Evolutionary conservation across 2,329 filamentous ascomycete species (phyloP).

Genomic region (Colletotrichum kahawae): DNA sequence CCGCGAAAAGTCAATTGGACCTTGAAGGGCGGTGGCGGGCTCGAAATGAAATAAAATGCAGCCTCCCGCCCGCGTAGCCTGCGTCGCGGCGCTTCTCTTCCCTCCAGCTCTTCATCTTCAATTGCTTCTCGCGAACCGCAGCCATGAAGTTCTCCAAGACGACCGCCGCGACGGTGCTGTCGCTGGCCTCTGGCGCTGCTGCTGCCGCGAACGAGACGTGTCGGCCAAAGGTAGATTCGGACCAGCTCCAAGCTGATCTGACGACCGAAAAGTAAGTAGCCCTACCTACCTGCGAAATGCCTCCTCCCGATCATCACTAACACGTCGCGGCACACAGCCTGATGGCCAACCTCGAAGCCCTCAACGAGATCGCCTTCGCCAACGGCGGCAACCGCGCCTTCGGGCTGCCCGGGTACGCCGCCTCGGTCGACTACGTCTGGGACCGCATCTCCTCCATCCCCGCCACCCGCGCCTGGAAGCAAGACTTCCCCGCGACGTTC

Average conservation of each 20-base stretch:
- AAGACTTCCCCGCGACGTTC: slow-evolving; percentile 48
- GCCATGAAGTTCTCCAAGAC: slow-evolving; percentile 19
- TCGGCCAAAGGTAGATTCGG: slow-evolving; percentile 22
- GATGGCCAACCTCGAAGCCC: slow-evolving; percentile 48
- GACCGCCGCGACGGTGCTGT: slow-evolving; percentile 8
- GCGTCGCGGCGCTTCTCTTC: too few relatives aligned
- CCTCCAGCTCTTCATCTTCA: too few relatives aligned
- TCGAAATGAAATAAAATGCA: neutral
- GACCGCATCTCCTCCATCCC: slow-evolving; percentile 46
- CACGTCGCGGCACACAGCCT: slow-evolving; percentile 36
- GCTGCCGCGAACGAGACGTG: slow-evolving; percentile 10
- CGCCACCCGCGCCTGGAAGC: slow-evolving; percentile 45
- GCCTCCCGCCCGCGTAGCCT: neutral
- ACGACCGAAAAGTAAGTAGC: slow-evolving; percentile 18
- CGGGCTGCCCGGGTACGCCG: slow-evolving; percentile 52
- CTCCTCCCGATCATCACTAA: neutral
- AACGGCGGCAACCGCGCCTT: slow-evolving; percentile 61
- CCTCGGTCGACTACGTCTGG: slow-evolving; percentile 55
- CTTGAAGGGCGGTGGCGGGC: neutral
- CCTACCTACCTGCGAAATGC: neutral
- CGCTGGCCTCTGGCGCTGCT: slow-evolving; percentile 1
- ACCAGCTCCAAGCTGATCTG: slow-evolving; percentile 20
- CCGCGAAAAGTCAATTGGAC: neutral
- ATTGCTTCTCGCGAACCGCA: neutral
- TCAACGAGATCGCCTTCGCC: slow-evolving; percentile 51